Conservation (phyloP, 331 rosid species). For the Rosa hybrid region DNA sequence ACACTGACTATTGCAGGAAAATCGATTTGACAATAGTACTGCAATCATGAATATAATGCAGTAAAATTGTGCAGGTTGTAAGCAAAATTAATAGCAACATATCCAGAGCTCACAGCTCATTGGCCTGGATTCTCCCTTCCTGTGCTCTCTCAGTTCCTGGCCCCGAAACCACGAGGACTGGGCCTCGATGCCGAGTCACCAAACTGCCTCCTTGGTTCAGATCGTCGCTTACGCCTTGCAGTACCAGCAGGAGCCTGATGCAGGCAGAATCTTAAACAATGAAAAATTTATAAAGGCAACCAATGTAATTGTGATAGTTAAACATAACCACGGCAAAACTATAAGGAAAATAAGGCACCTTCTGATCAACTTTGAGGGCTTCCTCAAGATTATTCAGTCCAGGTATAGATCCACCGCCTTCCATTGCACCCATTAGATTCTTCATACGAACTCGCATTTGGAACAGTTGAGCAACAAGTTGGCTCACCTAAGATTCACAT, state of each 20-base stretch:
- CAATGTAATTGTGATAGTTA: background rate
- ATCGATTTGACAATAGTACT: background rate
- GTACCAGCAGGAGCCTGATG: conserved; percentile 82
- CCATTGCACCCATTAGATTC: conserved; percentile 90
- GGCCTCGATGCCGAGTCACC: conserved; percentile 64
- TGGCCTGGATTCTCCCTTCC: background rate
- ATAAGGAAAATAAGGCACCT: conserved; percentile 48
- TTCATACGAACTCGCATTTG: conserved; percentile 98
- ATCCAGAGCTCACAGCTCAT: background rate
- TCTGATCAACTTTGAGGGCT: conserved; percentile 81
- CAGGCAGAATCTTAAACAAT: conserved; percentile 17
- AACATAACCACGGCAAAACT: background rate
- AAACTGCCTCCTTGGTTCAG: conserved; percentile 54
- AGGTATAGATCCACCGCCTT: conserved; percentile 77
- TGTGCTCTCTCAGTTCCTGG: conserved; percentile 34
- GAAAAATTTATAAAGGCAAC: conserved; percentile 5
- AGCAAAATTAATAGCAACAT: background rate
- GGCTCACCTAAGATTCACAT: conserved; percentile 67
- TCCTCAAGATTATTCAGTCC: conserved; percentile 84
- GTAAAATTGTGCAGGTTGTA: background rate
- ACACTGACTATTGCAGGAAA: background rate
- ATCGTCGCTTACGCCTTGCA: conserved; percentile 80
- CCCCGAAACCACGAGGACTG: conserved; percentile 84
- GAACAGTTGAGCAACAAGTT: conserved; percentile 87
- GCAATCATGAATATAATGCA: background rate